These are phyloP conservation scores for Nyctanthes arbortristis DNA, from an alignment of 257 asterid genomes.

Conservation along the genomic window DNA sequence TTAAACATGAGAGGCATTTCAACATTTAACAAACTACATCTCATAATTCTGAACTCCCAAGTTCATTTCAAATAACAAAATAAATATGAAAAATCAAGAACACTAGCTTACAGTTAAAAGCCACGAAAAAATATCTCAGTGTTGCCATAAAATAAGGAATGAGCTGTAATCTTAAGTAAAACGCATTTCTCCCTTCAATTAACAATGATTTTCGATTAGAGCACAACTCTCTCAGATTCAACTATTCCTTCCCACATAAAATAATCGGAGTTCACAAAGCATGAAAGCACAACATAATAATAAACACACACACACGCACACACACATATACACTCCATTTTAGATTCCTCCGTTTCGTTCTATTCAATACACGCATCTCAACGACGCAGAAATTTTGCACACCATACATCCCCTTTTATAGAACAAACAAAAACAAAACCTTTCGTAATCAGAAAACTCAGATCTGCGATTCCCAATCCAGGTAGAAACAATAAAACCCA, in stretches of 20 bases:
- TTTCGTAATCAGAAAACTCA: slow-evolving; percentile 3
- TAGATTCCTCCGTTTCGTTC: not conserved
- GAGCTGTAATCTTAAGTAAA: not conserved
- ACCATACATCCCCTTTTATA: not conserved
- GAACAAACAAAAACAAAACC: not conserved
- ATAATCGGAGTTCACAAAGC: not conserved
- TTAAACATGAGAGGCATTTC: not conserved
- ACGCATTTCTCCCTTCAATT: too few species aligned
- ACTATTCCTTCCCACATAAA: not conserved
- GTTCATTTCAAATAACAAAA: not conserved
- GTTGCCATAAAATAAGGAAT: not conserved
- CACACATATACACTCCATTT: not conserved
- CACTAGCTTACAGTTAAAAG: not conserved
- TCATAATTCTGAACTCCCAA: not conserved
- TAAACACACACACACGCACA: too few species aligned
- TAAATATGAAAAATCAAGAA: not conserved
- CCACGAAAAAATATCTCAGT: not conserved
- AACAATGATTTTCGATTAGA: too few species aligned
- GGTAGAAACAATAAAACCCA: too few species aligned
- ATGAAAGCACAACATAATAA: not conserved
- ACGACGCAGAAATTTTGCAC: not conserved
- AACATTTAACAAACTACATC: not conserved
- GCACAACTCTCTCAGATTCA: too few species aligned
- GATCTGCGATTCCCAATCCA: slow-evolving; percentile 27
- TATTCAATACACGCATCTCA: not conserved